phyloP scores from a whole-genome alignment of 2,329 filamentous ascomycete genomes.

The Colletotrichum incanum region DNA sequence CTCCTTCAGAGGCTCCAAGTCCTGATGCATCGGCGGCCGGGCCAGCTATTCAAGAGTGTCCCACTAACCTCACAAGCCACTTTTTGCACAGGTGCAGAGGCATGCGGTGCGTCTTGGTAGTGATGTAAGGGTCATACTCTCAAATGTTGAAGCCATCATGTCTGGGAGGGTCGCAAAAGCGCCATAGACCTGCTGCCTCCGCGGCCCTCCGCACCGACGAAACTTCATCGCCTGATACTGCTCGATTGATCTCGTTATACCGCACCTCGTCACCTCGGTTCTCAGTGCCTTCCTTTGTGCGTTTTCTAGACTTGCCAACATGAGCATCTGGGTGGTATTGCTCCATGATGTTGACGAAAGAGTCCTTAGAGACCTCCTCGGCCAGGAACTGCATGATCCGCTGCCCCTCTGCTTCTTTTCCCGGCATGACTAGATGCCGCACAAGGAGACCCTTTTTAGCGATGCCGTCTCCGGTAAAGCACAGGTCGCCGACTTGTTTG shows the following conservation, averaged over 20 bases:
- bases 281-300: slow-evolving; percentile 50
- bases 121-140: slow-evolving; percentile 41
- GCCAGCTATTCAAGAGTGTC: not conserved
- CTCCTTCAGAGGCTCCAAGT: not conserved
- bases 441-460: slow-evolving; percentile 84
- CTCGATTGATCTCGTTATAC: slow-evolving; percentile 86
- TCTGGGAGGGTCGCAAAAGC: slow-evolving; percentile 78
- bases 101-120: not conserved
- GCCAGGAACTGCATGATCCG: slow-evolving; percentile 85
- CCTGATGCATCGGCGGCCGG: not conserved
- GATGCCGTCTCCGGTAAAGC: slow-evolving; percentile 85
- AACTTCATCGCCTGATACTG: slow-evolving; percentile 76
- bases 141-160: slow-evolving; percentile 68
- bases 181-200: slow-evolving; percentile 81
- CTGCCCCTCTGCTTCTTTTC: slow-evolving; percentile 79
- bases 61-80: not conserved
- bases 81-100: not conserved
- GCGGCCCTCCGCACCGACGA: slow-evolving; percentile 78
- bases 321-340: slow-evolving; percentile 87
- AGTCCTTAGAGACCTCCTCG: slow-evolving; percentile 78
- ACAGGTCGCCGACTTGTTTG: slow-evolving; percentile 84
- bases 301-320: slow-evolving; percentile 78
- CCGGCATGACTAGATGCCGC: slow-evolving; percentile 89
- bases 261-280: slow-evolving; percentile 65
- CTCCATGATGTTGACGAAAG: slow-evolving; percentile 91